Evolutionary conservation across 1,284 basidiomycete genomes (phyloP).

Genomic region (Cystobasidiaceae sp.): DNA sequence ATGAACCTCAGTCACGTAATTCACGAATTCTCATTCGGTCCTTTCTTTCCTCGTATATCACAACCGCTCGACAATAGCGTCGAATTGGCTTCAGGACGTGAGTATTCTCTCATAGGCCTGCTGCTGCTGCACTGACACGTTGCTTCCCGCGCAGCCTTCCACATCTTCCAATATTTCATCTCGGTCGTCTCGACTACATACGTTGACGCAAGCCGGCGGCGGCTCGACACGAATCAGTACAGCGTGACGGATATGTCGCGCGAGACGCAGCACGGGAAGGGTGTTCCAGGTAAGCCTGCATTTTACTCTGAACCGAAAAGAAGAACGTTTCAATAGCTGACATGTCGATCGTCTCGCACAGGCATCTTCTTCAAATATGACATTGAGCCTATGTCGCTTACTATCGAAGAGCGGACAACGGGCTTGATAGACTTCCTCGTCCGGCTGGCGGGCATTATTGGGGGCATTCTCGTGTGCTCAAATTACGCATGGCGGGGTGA

Average conservation of each 20-base stretch:
- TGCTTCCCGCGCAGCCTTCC: slow-evolving; percentile 58
- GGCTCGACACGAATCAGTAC: slow-evolving; percentile 81
- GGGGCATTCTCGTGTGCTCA: slow-evolving; percentile 45
- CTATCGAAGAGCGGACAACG: slow-evolving; percentile 79
- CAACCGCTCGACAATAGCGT: slow-evolving; percentile 85
- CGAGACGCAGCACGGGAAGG: slow-evolving; percentile 65
- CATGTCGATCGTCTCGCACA: not conserved
- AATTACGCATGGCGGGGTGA: slow-evolving; percentile 32
- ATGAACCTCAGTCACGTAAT: slow-evolving; percentile 98
- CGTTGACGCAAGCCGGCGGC: slow-evolving; percentile 59
- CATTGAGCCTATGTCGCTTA: slow-evolving; percentile 80
- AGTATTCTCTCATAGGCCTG: slow-evolving; percentile 48
- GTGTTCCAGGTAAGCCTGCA: slow-evolving; percentile 59
- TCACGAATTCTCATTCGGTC: slow-evolving; percentile 93
- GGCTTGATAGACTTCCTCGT: slow-evolving; percentile 75
- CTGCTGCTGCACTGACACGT: not conserved
- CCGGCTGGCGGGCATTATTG: slow-evolving; percentile 54
- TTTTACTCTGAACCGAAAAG: too few relatives aligned
- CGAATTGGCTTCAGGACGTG: slow-evolving; percentile 72
- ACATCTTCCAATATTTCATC: slow-evolving; percentile 93
- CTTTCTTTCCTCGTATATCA: slow-evolving; percentile 89
- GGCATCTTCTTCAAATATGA: slow-evolving; percentile 98
- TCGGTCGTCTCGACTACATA: slow-evolving; percentile 93
- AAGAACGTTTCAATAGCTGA: not conserved
- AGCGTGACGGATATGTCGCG: slow-evolving; percentile 90